These are phyloP conservation scores for Capronia epimyces DNA, from an alignment of 2,329 filamentous ascomycete genomes.

Conservation along the genomic window DNA sequence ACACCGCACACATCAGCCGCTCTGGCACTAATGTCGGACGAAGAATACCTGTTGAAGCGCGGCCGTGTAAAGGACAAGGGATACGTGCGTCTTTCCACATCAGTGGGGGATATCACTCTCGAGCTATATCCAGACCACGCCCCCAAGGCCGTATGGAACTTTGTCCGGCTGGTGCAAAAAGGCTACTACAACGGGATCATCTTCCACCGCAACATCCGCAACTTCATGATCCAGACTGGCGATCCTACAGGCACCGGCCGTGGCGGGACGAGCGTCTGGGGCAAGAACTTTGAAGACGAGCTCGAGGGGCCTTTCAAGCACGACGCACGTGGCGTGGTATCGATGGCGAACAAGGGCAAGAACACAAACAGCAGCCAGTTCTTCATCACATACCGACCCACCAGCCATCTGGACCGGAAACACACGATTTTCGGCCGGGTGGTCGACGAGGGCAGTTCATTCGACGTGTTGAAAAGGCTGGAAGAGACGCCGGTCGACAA, in stretches of 20 bases:
- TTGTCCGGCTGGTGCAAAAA: constrained; percentile 76
- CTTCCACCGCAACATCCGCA: constrained; percentile 91
- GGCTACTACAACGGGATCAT: constrained; percentile 78
- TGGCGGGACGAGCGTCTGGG: constrained; percentile 88
- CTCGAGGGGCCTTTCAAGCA: constrained; percentile 87
- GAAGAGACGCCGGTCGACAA: constrained; percentile 71
- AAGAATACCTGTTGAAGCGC: constrained; percentile 94
- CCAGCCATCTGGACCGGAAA: constrained; percentile 83
- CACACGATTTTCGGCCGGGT: constrained; percentile 94
- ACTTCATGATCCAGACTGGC: constrained; percentile 97
- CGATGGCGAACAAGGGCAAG: constrained; percentile 98
- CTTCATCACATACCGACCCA: constrained; percentile 84
- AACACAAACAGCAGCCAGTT: constrained; percentile 95
- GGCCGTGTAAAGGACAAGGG: constrained; percentile 83
- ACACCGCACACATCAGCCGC: constrained; percentile 87
- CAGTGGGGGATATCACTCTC: constrained; percentile 74
- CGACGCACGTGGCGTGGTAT: constrained; percentile 69
- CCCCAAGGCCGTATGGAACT: constrained; percentile 95
- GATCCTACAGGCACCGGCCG: constrained; percentile 88
- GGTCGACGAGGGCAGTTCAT: constrained; percentile 55
- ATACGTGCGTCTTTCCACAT: constrained; percentile 85
- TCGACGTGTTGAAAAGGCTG: constrained; percentile 66
- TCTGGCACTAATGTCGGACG: constrained; percentile 78
- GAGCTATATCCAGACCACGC: constrained; percentile 88
- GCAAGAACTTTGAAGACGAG: constrained; percentile 89